phyloP scores from a whole-genome alignment of 768 basidiomycete species.

The Dentipellis fragilis region DNA sequence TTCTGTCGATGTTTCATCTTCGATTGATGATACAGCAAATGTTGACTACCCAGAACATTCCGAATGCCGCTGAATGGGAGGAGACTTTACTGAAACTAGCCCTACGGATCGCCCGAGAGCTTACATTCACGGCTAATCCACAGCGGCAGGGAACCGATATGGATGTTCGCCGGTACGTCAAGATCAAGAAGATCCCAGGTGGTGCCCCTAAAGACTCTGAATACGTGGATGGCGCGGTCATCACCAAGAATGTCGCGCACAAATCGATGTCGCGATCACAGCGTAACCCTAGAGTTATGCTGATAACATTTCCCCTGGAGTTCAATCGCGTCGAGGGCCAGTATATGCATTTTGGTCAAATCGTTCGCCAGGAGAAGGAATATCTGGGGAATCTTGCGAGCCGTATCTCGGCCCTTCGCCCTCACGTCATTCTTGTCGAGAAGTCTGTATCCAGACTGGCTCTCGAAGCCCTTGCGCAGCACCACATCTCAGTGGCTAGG shows the following conservation, averaged over 20 bases:
- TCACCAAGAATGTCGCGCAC: conserved; percentile 96
- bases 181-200: conserved; percentile 97
- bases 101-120: conserved; percentile 75
- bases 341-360: conserved; percentile 86
- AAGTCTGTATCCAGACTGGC: conserved; percentile 87
- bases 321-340: conserved; percentile 90
- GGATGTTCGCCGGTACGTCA: conserved; percentile 91
- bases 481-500: conserved; percentile 85
- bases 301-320: conserved; percentile 90
- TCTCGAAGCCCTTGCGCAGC: conserved; percentile 73
- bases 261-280: conserved; percentile 84
- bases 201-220: conserved; percentile 89
- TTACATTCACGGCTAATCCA: conserved; percentile 62
- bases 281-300: conserved; percentile 87
- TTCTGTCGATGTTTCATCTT: conserved; percentile 81
- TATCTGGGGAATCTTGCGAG: conserved; percentile 81
- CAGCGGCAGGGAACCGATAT: conserved; percentile 85
- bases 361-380: conserved; percentile 87
- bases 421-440: conserved; percentile 88
- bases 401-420: conserved; percentile 84
- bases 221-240: conserved; percentile 93
- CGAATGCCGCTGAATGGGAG: conserved; percentile 84
- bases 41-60: conserved; percentile 72
- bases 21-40: conserved; percentile 88
- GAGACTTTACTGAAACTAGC: conserved; percentile 72